These are phyloP conservation scores for Bruguiera gymnorhiza DNA, from an alignment of 345 rosid species.

Conservation along the genomic window DNA sequence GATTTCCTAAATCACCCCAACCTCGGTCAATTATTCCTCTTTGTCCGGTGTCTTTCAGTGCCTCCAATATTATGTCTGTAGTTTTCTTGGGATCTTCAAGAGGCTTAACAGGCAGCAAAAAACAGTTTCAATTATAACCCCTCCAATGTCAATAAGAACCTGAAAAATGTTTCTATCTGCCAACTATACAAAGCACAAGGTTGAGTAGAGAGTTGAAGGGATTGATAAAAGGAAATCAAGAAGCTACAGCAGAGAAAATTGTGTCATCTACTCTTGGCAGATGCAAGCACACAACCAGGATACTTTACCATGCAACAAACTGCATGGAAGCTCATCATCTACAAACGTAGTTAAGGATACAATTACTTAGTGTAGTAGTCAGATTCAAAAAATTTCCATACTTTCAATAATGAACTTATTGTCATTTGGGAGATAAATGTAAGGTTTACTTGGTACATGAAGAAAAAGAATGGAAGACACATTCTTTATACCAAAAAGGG, in stretches of 20 bases:
- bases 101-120: constrained; percentile 55
- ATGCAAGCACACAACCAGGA: background rate
- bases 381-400: too few species aligned
- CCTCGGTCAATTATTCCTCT: constrained; percentile 95
- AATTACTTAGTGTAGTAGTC: too few species aligned
- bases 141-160: constrained; percentile 1
- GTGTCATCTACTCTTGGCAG: background rate
- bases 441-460: background rate
- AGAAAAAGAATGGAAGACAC: background rate
- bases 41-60: constrained; percentile 73
- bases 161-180: background rate
- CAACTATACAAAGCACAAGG: background rate
- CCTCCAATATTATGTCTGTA: constrained; percentile 74
- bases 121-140: constrained; percentile 7
- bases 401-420: too few species aligned
- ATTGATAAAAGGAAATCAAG: background rate
- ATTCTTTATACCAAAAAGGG: background rate
- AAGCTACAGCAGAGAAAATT: background rate
- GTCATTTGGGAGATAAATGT: too few species aligned
- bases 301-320: background rate
- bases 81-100: constrained; percentile 82
- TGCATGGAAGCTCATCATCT: background rate
- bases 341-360: background rate
- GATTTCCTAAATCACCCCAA: constrained; percentile 88
- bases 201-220: background rate